Evolutionary conservation across 345 rosid species (phyloP), one percentile per base, ranked within the genome.

Genomic region (Eucalyptus marginata): DNA sequence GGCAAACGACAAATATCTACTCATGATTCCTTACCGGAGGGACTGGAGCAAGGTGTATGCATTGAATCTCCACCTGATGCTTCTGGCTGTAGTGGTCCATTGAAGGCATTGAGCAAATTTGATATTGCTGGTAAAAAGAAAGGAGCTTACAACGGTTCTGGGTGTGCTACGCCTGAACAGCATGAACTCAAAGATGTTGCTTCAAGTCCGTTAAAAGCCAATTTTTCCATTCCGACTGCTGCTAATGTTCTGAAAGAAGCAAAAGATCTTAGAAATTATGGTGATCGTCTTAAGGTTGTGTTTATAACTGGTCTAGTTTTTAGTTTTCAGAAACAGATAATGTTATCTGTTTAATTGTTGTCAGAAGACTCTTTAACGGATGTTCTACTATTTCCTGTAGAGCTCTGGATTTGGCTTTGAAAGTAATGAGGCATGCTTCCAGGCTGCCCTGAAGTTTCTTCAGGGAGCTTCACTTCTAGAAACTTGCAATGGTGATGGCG

Each of bases 361-460:
- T 24, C 43, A 33, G 79, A 46, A 47, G 50, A 10, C n/a, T 62
- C 25, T 85, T 56, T 62, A 40, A 76, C 24, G 7, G 84, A 76
- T 76, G 47, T 76, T 76, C 47, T 76, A 76, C 84, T 71, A 24
- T 33, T 31, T n/a, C 64, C 49, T 88, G 54, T 89, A 96, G 98
- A 92, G 58, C 51, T 91, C 91, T 87, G 96, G 93, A 58, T 94
- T 94, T 91, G 87, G 83, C 90, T 93, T 91, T 89, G 97, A 96
- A 92, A 93, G 96, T 88, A 95, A 91, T 13, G 96, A 94, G 93
- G 89, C 86, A 86, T 91, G 90, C 93, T 97, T 97, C 89, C 93
- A 95, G 90, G 95, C 97, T 89, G 96, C 98, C 59, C 92, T 95
- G 47, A 93, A 93, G 95, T 97, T 93, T 94, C 96, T 97, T 89